phyloP scores from a whole-genome alignment of 331 rosid species.

The Acacia concinna region DNA sequence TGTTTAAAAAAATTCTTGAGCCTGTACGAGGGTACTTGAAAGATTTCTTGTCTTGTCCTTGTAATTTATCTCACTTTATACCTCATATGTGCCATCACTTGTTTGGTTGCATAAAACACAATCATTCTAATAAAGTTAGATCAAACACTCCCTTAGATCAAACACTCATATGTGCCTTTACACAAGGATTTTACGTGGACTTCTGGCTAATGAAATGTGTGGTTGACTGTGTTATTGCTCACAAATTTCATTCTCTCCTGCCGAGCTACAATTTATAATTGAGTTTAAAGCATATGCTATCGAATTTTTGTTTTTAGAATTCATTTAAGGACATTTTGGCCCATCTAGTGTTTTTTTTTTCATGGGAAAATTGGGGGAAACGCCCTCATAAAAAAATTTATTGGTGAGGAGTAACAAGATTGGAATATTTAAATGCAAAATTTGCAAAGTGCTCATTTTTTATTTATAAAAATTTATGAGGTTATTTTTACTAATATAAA shows the following conservation, averaged over 20 bases:
- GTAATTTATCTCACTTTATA: not conserved
- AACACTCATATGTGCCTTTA: not conserved
- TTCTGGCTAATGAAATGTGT: not conserved
- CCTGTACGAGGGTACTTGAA: not conserved
- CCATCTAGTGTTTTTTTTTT: not conserved
- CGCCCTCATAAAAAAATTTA: too few species aligned
- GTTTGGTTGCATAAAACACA: not conserved
- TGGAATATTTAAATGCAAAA: too few species aligned
- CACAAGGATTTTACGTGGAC: not conserved
- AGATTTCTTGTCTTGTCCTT: not conserved
- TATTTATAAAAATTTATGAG: too few species aligned
- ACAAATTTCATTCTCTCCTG: not conserved
- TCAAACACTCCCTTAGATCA: too few species aligned
- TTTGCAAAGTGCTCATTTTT: too few species aligned
- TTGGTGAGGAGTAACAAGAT: too few species aligned
- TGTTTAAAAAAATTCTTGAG: not conserved
- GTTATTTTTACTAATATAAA: too few species aligned
- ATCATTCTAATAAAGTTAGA: too few species aligned
- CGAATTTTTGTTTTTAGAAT: not conserved
- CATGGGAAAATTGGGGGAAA: too few species aligned
- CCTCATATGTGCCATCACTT: not conserved
- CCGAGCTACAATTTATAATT: not conserved
- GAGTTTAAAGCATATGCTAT: not conserved
- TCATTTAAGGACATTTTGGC: not conserved
- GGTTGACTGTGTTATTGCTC: too few species aligned